Evolutionary conservation across 257 asterid species (phyloP), one percentile per base, ranked within the genome.

Genomic region (Plectranthus barbatus): DNA sequence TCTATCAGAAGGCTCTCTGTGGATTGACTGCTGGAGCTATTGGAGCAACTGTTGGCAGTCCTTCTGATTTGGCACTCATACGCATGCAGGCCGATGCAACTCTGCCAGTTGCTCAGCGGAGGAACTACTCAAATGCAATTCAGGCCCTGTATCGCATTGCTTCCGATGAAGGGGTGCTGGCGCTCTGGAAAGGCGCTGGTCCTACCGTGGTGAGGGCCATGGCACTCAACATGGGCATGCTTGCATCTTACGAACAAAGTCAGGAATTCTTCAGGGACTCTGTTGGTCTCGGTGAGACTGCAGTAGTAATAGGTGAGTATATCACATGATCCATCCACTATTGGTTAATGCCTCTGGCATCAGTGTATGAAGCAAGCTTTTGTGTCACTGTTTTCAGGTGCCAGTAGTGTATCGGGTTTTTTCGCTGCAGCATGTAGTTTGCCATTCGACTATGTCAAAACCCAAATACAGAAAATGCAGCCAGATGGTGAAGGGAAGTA

Each of bases 81-180:
- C 94, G 97, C 34, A 92, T 92, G 99, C 99, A 92, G 79, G 99
- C 99, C 14, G 99, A 92, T 75, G 96, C 99, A 8, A 92, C 99
- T 40, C 72, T 89, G 42, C 97, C 99, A 23, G 56, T 39, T 60
- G 88, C 97, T 52, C 96, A 92, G 65, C 73, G 99, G 12, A 86
- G 99, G 3, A 70, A 92, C 58, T 92, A 92, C 81, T 76, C 84
- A 0, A 92, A 89, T 48, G 99, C 99, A 23, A 79, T 92, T 56
- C 88, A 92, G 10, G 99, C 99, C 6, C 99, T 92, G 33, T 66
- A 26, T 24, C 97, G 95, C 19, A 92, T 92, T 48, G 62, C 20
- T 49, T 60, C 84, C 15, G 97, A 92, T 48, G 99, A 92, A 80
- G 99, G 99, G 42, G 81, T 92, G 4, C 64, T 85, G 70, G 87